Conservation (phyloP, 257 asterid genomes). For the Solanum tacnaense region DNA sequence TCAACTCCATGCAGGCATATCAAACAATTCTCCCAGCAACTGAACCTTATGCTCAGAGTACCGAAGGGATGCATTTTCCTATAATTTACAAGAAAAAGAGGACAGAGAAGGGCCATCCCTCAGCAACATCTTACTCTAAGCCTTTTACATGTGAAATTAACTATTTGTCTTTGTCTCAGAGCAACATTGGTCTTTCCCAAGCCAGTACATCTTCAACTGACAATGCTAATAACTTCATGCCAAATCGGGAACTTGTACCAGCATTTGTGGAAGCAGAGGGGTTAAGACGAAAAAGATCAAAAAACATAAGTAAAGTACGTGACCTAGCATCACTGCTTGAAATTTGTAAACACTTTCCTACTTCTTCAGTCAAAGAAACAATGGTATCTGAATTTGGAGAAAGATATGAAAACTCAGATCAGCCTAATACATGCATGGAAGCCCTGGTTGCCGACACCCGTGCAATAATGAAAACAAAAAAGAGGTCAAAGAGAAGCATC, state of each 20-base stretch:
- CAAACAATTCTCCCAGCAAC: constrained; percentile 14
- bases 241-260: constrained; percentile 19
- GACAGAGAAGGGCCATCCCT: constrained; percentile 30
- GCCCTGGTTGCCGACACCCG: constrained; percentile 38
- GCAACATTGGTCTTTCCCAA: constrained; percentile 13
- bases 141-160: constrained; percentile 13
- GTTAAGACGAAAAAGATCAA: constrained; percentile 45
- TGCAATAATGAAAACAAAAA: constrained; percentile 36
- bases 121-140: constrained; percentile 22
- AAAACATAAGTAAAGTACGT: constrained; percentile 33
- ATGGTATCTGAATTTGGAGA: constrained; percentile 4
- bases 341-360: constrained; percentile 23
- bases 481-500: constrained; percentile 49
- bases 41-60: constrained; percentile 12
- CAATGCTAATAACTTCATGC: constrained; percentile 12
- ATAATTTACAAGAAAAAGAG: constrained; percentile 55
- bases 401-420: constrained; percentile 12
- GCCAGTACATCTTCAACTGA: neutral
- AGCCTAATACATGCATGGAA: constrained; percentile 41
- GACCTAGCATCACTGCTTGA: constrained; percentile 35
- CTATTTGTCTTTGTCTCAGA: constrained; percentile 15
- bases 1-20: constrained; percentile 46
- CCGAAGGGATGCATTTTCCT: constrained; percentile 44
- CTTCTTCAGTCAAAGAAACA: constrained; percentile 17
- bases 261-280: constrained; percentile 33